phyloP scores from a whole-genome alignment of 1,284 basidiomycete genomes.

The Apiotrichum montevideense region DNA sequence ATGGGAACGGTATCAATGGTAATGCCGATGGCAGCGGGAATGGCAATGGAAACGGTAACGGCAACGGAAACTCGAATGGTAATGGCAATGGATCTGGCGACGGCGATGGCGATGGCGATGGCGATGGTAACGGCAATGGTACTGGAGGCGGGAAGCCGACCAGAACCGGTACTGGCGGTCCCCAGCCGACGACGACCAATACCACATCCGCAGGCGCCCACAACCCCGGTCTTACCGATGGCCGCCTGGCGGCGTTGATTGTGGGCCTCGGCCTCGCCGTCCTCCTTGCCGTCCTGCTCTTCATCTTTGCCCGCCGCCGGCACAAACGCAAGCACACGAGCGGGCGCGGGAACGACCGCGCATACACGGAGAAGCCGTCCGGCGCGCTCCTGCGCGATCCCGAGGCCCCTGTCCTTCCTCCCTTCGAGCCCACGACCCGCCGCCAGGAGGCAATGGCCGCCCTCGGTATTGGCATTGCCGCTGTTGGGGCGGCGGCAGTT shows the following conservation, averaged over 20 bases:
- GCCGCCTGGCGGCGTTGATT: neutral
- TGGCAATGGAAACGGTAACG: neutral
- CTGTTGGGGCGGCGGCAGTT: neutral
- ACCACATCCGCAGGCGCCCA: neutral
- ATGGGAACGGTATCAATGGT: neutral
- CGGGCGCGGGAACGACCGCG: neutral
- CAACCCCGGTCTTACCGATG: neutral
- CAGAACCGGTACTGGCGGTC: neutral
- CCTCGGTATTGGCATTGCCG: neutral
- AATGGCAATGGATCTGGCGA: neutral
- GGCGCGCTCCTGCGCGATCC: neutral
- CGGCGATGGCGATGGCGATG: neutral
- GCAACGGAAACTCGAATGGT: neutral
- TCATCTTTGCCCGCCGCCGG: conserved; percentile 1
- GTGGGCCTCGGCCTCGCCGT: neutral
- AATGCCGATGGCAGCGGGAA: neutral
- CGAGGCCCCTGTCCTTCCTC: neutral
- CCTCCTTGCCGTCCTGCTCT: neutral
- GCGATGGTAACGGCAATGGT: neutral
- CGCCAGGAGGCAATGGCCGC: conserved; percentile 1
- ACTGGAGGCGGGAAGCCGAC: neutral
- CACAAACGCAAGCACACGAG: neutral
- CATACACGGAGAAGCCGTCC: neutral
- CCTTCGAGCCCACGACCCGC: neutral
- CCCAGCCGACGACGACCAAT: neutral